Conservation (phyloP, 2,329 filamentous ascomycete species). For the Verticillium tricorpus region DNA sequence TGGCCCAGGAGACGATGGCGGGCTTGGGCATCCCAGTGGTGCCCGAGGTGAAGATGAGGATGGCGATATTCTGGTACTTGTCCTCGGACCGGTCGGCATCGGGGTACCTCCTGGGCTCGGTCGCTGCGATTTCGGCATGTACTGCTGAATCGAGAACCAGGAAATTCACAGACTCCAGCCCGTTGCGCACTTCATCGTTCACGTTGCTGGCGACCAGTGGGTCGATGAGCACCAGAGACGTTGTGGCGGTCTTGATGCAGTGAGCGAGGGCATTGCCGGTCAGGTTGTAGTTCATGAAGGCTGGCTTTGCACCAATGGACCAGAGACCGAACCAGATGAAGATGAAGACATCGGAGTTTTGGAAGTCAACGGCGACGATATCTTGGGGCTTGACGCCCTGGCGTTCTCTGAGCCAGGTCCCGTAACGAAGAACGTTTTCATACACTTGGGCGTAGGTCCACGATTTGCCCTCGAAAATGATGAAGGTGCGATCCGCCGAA, state of each 20-base stretch:
- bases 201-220: constrained; percentile 50
- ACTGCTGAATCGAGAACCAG: constrained; percentile 57
- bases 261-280: constrained; percentile 66
- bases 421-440: constrained; percentile 65
- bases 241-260: constrained; percentile 64
- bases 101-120: constrained; percentile 50
- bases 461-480: constrained; percentile 63
- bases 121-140: constrained; percentile 48
- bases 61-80: constrained; percentile 53
- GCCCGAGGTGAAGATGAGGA: constrained; percentile 81
- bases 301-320: constrained; percentile 77
- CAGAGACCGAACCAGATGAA: constrained; percentile 75
- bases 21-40: constrained; percentile 83
- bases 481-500: constrained; percentile 50
- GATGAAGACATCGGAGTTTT: constrained; percentile 75
- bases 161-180: constrained; percentile 49
- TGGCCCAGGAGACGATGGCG: constrained; percentile 70
- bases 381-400: constrained; percentile 64
- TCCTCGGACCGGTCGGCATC: constrained; percentile 51
- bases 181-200: constrained; percentile 50
- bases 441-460: constrained; percentile 78
- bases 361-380: constrained; percentile 75
- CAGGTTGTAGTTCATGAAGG: constrained; percentile 86
- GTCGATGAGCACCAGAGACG: constrained; percentile 67
- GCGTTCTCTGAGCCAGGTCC: constrained; percentile 65